A percentile compares a stretch with the other conserved stretches of the same genome.
These are phyloP conservation scores for Trichosporon sp. DNA, from an alignment of 1,284 basidiomycete species.

Conservation along the genomic window DNA sequence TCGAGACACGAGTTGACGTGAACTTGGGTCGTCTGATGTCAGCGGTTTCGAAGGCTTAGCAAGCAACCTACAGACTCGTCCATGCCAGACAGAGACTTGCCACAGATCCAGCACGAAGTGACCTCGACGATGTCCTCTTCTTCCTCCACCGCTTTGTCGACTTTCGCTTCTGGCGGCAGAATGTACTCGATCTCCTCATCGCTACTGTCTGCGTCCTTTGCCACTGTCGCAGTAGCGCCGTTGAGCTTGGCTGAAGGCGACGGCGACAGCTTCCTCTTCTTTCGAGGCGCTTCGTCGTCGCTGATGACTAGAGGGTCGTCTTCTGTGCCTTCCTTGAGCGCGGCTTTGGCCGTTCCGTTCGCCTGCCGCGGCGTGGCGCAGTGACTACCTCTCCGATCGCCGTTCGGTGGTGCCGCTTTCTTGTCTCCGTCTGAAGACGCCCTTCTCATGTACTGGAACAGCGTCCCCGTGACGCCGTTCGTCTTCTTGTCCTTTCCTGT, in stretches of 20 bases:
- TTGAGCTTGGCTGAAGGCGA: neutral
- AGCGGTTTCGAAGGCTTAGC: neutral
- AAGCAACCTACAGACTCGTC: neutral
- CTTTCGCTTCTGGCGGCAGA: conserved; percentile 29
- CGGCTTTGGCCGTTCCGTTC: neutral
- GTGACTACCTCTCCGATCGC: neutral
- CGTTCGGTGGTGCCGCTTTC: neutral
- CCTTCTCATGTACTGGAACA: neutral
- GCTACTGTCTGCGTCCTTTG: neutral
- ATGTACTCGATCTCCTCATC: conserved; percentile 30
- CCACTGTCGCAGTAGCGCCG: neutral
- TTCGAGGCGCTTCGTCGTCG: conserved; percentile 20
- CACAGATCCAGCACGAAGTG: conserved; percentile 6
- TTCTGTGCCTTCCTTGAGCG: conserved; percentile 14
- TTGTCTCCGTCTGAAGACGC: neutral
- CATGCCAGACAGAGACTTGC: neutral
- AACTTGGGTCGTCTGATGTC: conserved; percentile 28
- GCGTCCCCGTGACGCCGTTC: neutral
- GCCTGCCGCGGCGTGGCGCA: neutral
- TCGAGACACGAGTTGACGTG: conserved; percentile 49
- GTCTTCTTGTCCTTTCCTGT: neutral
- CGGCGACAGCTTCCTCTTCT: neutral
- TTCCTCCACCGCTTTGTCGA: conserved; percentile 27
- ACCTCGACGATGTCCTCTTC: conserved; percentile 10
- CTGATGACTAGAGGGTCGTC: conserved; percentile 31